Percentiles rank a stretch among this genome's conserved stretches.
phyloP scores from a whole-genome alignment of 164 flowering plant genomes.

The Vitis cinerea region DNA sequence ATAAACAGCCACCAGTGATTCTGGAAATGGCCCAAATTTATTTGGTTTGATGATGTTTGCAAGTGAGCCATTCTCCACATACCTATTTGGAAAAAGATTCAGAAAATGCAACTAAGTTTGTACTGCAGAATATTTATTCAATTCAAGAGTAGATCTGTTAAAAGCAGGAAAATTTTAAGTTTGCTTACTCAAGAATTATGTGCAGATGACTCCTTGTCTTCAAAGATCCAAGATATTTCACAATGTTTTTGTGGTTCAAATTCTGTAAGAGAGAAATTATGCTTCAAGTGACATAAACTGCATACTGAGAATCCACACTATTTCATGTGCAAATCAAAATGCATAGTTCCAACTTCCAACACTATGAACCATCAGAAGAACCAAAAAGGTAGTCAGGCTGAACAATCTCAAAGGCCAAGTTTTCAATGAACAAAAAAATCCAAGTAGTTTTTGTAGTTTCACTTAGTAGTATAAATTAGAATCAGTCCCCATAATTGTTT shows the following conservation, averaged over 20 bases:
- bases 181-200: conserved; percentile 93
- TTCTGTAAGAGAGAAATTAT: conserved; percentile 46
- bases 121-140: neutral
- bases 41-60: conserved; percentile 98
- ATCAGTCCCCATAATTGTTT: too few relatives aligned
- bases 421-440: too few relatives aligned
- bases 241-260: conserved; percentile 97
- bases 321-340: neutral
- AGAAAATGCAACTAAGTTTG: neutral
- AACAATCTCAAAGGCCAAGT: too few relatives aligned
- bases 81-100: conserved; percentile 37
- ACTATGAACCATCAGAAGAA: neutral
- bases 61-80: conserved; percentile 99
- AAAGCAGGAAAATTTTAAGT: conserved; percentile 2
- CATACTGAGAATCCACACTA: neutral
- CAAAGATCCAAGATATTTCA: conserved; percentile 94
- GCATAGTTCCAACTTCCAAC: neutral
- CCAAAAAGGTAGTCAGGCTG: neutral
- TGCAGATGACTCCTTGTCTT: conserved; percentile 92
- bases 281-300: neutral
- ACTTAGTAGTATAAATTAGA: too few relatives aligned
- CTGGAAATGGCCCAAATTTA: conserved; percentile 99
- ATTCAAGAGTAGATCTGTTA: neutral
- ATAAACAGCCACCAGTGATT: conserved; percentile 90
- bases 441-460: too few relatives aligned